phyloP scores from a whole-genome alignment of 371 early-diverging fungal species.

The Apophysomyces variabilis region DNA sequence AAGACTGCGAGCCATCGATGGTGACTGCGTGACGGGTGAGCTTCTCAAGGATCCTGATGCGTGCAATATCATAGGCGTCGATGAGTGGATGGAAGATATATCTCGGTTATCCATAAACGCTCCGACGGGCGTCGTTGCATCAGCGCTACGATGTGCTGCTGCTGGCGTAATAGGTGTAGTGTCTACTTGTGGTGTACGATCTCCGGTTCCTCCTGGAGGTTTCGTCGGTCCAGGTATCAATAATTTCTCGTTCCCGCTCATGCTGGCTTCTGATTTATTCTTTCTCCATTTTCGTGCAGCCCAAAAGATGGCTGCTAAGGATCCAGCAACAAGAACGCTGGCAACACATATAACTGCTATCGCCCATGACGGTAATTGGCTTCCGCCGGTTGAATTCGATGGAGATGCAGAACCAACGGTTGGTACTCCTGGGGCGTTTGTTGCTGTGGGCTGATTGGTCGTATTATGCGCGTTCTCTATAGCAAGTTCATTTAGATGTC shows the following conservation, averaged over 20 bases:
- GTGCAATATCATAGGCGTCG: constrained; percentile 13
- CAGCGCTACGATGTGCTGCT: constrained; percentile 7
- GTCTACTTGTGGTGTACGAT: neutral
- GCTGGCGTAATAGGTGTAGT: neutral
- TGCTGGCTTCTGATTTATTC: neutral
- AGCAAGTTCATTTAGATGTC: too few species aligned
- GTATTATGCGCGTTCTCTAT: constrained; percentile 15
- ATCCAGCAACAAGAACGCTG: constrained; percentile 16
- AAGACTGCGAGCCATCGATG: neutral
- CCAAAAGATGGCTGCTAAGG: constrained; percentile 22
- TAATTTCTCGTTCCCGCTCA: neutral
- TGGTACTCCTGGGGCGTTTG: neutral
- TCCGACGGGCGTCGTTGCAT: constrained; percentile 1
- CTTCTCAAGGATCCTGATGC: constrained; percentile 5
- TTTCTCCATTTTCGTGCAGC: constrained; percentile 2
- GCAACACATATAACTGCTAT: constrained; percentile 27
- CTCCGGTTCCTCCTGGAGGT: neutral
- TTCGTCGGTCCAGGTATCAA: neutral
- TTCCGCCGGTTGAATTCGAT: neutral
- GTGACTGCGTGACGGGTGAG: constrained; percentile 1
- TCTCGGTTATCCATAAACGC: constrained; percentile 3
- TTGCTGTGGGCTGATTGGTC: neutral
- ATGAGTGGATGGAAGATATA: constrained; percentile 30
- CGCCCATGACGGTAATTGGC: constrained; percentile 19
- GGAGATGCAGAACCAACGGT: constrained; percentile 1